phyloP scores from a whole-genome alignment of 441 rosid species.

The Brassica hybrid region DNA sequence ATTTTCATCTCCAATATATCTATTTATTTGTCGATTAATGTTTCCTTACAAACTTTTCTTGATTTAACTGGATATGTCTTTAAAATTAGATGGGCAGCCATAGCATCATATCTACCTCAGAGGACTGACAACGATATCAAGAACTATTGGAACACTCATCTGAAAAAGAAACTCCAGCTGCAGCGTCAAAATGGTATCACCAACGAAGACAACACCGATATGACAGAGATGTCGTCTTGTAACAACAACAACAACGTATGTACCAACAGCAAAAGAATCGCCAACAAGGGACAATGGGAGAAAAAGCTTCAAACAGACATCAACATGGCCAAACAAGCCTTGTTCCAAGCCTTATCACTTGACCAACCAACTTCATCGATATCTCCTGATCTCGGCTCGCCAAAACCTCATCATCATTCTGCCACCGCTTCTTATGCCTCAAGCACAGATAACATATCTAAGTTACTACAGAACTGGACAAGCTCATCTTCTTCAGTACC shows the following conservation, averaged over 20 bases:
- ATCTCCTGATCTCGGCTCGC: conserved; percentile 10
- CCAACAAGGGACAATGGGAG: conserved; percentile 1
- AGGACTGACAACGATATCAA: conserved; percentile 95
- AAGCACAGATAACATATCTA: conserved; percentile 84
- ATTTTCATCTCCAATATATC: background rate
- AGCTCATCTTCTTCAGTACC: conserved; percentile 48
- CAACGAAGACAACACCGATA: conserved; percentile 28
- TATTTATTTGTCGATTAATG: no score
- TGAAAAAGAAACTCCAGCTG: conserved; percentile 85
- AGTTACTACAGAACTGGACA: conserved; percentile 91
- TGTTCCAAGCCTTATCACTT: conserved; percentile 44
- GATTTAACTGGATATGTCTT: background rate
- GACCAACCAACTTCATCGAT: conserved; percentile 37
- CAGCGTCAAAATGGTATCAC: conserved; percentile 46
- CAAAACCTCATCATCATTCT: conserved; percentile 33
- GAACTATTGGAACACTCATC: conserved; percentile 97
- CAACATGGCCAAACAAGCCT: no score
- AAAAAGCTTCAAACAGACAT: conserved; percentile 19
- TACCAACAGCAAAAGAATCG: background rate
- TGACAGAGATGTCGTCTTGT: conserved; percentile 16
- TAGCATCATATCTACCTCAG: conserved; percentile 96
- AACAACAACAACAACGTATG: background rate
- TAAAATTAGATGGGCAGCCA: conserved; percentile 91
- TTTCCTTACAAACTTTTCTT: background rate
- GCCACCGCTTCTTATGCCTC: conserved; percentile 70